Conservation (phyloP, 78 protist genomes). For the Acrasis kona region DNA sequence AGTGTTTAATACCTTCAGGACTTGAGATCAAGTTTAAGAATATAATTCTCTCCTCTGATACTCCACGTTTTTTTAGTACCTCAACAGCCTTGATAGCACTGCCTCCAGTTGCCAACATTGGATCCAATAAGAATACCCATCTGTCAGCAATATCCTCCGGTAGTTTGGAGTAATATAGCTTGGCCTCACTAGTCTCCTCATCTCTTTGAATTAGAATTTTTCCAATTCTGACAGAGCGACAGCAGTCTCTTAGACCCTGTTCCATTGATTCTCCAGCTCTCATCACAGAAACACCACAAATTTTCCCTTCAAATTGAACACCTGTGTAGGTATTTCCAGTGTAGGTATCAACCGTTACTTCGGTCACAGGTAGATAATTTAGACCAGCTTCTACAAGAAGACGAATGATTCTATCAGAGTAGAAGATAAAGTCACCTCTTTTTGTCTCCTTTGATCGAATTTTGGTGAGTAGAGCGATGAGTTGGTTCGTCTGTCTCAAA, state of each 20-base stretch:
- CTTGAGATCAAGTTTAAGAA: constrained; percentile 43
- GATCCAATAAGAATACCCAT: constrained; percentile 31
- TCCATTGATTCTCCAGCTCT: constrained; percentile 85
- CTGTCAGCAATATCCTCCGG: constrained; percentile 4
- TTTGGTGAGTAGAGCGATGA: constrained; percentile 28
- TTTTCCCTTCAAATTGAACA: constrained; percentile 17
- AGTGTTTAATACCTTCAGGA: constrained; percentile 36
- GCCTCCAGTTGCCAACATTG: constrained; percentile 57
- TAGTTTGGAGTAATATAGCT: constrained; percentile 26
- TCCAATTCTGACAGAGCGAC: constrained; percentile 67
- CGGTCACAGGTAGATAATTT: constrained; percentile 42
- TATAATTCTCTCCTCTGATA: constrained; percentile 35
- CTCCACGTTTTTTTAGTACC: constrained; percentile 22
- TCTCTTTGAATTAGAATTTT: constrained; percentile 77
- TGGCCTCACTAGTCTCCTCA: constrained; percentile 66
- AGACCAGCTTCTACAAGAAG: constrained; percentile 63
- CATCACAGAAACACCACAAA: constrained; percentile 66
- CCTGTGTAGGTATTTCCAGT: constrained; percentile 28
- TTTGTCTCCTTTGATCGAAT: constrained; percentile 31
- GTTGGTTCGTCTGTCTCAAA: background rate
- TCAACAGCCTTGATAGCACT: constrained; percentile 6
- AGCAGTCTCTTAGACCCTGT: constrained; percentile 51
- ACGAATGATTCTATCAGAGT: constrained; percentile 57
- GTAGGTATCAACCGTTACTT: constrained; percentile 49
- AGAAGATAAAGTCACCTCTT: constrained; percentile 42